Percentiles rank a stretch among this genome's conserved stretches.
Evolutionary conservation across 225 moss, liverwort and hornwort species (phyloP).

Genomic region (Sphagnum tenellum): DNA sequence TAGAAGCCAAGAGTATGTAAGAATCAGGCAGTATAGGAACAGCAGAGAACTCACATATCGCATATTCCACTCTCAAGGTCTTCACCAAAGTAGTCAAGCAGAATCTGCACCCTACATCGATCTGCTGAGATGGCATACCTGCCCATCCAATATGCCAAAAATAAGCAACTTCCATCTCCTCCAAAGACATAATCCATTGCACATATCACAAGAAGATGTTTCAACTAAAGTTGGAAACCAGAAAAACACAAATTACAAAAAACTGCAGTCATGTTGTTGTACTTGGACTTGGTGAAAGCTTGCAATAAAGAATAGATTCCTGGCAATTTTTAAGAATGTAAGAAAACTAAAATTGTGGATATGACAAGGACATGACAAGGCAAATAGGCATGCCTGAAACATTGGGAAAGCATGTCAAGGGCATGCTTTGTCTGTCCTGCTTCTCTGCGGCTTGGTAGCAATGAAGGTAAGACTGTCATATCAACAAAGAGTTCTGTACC

Average conservation of each 20-base stretch:
- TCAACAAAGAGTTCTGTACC: conserved; percentile 60
- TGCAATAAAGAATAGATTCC: too few relatives aligned
- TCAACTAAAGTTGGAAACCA: background rate
- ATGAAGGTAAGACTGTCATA: conserved; percentile 70
- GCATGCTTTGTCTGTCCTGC: conserved; percentile 59
- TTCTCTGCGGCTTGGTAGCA: conserved; percentile 66
- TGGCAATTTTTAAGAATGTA: background rate
- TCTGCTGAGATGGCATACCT: conserved; percentile 56
- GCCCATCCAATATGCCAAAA: conserved; percentile 2
- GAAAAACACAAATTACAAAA: background rate
- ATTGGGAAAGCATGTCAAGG: conserved; percentile 60
- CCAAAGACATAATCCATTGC: background rate
- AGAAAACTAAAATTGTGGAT: background rate
- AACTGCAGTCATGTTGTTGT: too few relatives aligned
- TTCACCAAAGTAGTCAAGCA: conserved; percentile 68
- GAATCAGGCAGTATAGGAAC: background rate
- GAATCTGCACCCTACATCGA: conserved; percentile 50
- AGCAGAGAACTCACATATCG: conserved; percentile 28
- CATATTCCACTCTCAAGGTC: conserved; percentile 46
- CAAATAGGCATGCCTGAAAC: conserved; percentile 37
- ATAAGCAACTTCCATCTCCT: too few relatives aligned
- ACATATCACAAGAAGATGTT: background rate
- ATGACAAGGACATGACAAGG: background rate
- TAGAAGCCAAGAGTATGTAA: background rate
- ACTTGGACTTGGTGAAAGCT: too few relatives aligned